Evolutionary conservation across 352 stramenopile genomes (phyloP), one percentile per base, ranked within the genome.

Genomic region (Paralagenidium karlingii): DNA sequence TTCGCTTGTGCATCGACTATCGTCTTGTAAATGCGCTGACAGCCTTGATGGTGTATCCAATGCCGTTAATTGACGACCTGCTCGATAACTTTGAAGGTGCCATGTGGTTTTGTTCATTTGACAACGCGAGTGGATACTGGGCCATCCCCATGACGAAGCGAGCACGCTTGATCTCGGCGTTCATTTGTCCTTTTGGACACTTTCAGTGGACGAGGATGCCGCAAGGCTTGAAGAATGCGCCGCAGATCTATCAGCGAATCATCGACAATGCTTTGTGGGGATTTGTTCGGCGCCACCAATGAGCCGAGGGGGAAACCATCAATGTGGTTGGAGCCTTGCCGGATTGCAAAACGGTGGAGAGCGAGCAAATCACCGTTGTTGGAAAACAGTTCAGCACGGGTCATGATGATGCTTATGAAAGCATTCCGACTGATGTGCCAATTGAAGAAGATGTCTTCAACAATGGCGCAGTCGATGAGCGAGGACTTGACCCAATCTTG

Each of bases 1-100:
- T 63, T n/a, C 20, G 53, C 0, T 40, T 68, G 8, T 65, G 49
- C 18, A 49, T 55, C 29, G 46, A 59, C 24, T 59, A 59, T 16
- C 42, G 50, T 11, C n/a, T 43, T 8, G 45, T 59, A 2, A 54
- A 55, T 28, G 5, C 9, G 0, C 39, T 60, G 2, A 55, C 51
- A 1, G 31, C 20, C 31, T 20, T 55, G 13, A 59, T 59, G 49
- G 40, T 58, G 0, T 58, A 54, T 21, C 45, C 51, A 11, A 58
- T 58, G 45, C 51, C 51, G 5, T 16, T 54, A 8, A 38, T 58
- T 0, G 15, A 49, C 5, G 51, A 58, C 11, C 33, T 58, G 2
- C 33, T 58, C 1, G 40, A 58, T 9, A 42, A 54, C 26, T 33
- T 58, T 7, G 49, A 37, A 0, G 5, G 27, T 12, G 12, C 43